phyloP scores from a whole-genome alignment of 2,329 filamentous ascomycete species.

The Colletotrichum falcatum region DNA sequence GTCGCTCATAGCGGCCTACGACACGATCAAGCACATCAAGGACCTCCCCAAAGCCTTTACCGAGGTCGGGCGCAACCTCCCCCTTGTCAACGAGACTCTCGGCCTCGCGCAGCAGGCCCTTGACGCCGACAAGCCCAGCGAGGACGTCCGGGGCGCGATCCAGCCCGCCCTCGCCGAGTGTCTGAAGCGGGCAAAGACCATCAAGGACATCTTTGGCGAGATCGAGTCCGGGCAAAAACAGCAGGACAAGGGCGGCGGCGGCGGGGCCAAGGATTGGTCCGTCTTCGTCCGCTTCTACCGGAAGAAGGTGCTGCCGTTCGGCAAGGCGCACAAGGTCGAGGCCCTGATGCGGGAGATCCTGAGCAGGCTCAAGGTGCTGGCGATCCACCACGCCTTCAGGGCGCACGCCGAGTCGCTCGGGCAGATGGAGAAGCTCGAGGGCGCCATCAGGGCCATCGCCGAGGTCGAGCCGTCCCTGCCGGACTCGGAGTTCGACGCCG shows the following conservation, averaged over 20 bases:
- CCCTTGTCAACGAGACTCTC: constrained; percentile 12
- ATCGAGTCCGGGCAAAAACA: constrained; percentile 12
- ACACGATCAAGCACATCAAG: constrained; percentile 18
- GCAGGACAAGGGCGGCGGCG: constrained; percentile 2
- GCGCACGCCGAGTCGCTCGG: constrained; percentile 6
- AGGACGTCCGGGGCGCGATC: not conserved
- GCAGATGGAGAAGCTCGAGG: constrained; percentile 11
- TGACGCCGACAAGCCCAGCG: not conserved
- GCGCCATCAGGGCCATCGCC: constrained; percentile 11
- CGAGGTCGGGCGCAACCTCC: constrained; percentile 17
- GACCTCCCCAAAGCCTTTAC: constrained; percentile 20
- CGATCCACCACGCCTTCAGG: constrained; percentile 20
- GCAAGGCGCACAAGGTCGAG: constrained; percentile 28
- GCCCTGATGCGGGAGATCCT: constrained; percentile 21
- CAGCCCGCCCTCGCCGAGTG: not conserved
- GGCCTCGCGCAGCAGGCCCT: constrained; percentile 8
- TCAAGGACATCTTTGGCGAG: constrained; percentile 11
- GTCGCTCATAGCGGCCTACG: constrained; percentile 8
- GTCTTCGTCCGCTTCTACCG: constrained; percentile 16
- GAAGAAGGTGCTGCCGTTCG: constrained; percentile 7
- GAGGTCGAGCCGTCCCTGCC: constrained; percentile 27
- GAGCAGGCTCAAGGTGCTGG: constrained; percentile 16
- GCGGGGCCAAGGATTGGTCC: constrained; percentile 15
- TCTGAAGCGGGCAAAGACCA: not conserved
- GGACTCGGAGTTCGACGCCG: constrained; percentile 20